Percentiles rank a stretch among this genome's conserved stretches.
These are phyloP conservation scores for Boletus sensibilis DNA, from an alignment of 768 basidiomycete species.

Conservation along the genomic window DNA sequence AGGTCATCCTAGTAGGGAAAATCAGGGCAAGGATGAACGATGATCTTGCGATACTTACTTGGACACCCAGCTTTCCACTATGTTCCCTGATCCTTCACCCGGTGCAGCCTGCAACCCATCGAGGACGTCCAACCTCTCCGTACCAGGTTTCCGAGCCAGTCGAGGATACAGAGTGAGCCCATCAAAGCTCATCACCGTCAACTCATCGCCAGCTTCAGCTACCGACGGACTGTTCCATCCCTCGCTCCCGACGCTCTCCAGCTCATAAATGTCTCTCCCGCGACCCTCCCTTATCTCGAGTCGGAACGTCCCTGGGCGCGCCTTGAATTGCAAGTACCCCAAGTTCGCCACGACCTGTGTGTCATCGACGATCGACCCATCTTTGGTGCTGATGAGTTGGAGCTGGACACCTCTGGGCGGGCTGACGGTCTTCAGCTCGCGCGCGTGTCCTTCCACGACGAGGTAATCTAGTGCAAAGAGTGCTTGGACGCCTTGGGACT, in stretches of 20 bases:
- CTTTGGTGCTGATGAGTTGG: conserved; percentile 57
- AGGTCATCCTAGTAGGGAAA: conserved; percentile 39
- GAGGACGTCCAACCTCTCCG: conserved; percentile 82
- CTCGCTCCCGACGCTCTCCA: conserved; percentile 85
- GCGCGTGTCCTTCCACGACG: conserved; percentile 91
- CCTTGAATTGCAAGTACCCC: conserved; percentile 95
- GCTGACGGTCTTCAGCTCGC: conserved; percentile 59
- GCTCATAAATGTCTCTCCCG: conserved; percentile 73
- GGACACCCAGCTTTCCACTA: conserved; percentile 50
- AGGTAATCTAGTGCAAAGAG: conserved; percentile 88
- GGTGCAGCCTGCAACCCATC: conserved; percentile 40
- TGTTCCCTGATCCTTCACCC: conserved; percentile 33
- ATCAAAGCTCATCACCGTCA: conserved; percentile 87
- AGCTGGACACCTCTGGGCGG: conserved; percentile 92
- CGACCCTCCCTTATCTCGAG: conserved; percentile 82
- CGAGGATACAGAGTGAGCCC: conserved; percentile 88
- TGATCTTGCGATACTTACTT: conserved; percentile 40
- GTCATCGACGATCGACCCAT: conserved; percentile 59
- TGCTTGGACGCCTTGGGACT: conserved; percentile 57
- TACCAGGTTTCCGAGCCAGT: conserved; percentile 64
- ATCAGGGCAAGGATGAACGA: conserved; percentile 1
- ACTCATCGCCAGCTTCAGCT: conserved; percentile 63
- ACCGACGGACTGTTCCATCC: conserved; percentile 84
- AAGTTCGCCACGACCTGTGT: conserved; percentile 93
- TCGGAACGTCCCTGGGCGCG: conserved; percentile 83